A percentile compares a stretch with the other conserved stretches of the same genome.
These are phyloP conservation scores for Linum tenue DNA, from an alignment of 345 rosid species.

Conservation along the genomic window DNA sequence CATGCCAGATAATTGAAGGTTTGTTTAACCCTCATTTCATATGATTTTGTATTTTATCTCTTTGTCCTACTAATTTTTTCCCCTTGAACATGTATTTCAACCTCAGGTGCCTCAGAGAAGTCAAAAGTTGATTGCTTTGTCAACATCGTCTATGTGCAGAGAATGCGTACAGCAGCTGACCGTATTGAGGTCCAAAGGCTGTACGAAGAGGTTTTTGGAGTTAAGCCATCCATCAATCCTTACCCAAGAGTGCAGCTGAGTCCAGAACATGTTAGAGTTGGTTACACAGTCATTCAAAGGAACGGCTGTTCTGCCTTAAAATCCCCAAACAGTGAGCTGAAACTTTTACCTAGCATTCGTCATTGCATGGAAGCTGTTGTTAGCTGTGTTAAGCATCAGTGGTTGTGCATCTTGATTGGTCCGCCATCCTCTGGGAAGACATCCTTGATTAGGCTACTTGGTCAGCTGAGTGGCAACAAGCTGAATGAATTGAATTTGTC, in stretches of 20 bases:
- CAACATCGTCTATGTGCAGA: slow-evolving; percentile 67
- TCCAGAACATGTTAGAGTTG: slow-evolving; percentile 48
- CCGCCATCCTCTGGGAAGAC: slow-evolving; percentile 92
- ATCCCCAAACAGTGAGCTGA: slow-evolving; percentile 38
- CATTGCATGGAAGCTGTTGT: slow-evolving; percentile 79
- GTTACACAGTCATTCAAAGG: slow-evolving; percentile 60
- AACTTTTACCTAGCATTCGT: slow-evolving; percentile 64
- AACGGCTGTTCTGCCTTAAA: slow-evolving; percentile 29
- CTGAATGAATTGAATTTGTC: slow-evolving; percentile 82
- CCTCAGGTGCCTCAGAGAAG: slow-evolving; percentile 36
- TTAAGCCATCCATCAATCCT: slow-evolving; percentile 58
- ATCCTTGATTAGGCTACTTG: slow-evolving; percentile 67
- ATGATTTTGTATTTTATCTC: background rate
- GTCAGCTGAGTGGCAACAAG: slow-evolving; percentile 66
- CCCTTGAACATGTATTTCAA: slow-evolving; percentile 10
- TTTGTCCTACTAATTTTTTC: background rate
- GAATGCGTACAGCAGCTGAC: slow-evolving; percentile 88
- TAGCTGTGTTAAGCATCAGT: slow-evolving; percentile 61
- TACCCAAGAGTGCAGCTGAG: slow-evolving; percentile 69
- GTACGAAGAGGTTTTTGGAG: slow-evolving; percentile 62
- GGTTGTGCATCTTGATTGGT: slow-evolving; percentile 87
- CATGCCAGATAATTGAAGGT: slow-evolving; percentile 81
- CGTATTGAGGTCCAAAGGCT: slow-evolving; percentile 61
- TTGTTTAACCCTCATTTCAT: slow-evolving; percentile 3
- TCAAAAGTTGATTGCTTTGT: slow-evolving; percentile 47